A percentile compares a stretch with the other conserved stretches of the same genome.
These are phyloP conservation scores for Moesziomyces globuligerus DNA, from an alignment of 1,284 basidiomycete genomes.

Conservation along the genomic window DNA sequence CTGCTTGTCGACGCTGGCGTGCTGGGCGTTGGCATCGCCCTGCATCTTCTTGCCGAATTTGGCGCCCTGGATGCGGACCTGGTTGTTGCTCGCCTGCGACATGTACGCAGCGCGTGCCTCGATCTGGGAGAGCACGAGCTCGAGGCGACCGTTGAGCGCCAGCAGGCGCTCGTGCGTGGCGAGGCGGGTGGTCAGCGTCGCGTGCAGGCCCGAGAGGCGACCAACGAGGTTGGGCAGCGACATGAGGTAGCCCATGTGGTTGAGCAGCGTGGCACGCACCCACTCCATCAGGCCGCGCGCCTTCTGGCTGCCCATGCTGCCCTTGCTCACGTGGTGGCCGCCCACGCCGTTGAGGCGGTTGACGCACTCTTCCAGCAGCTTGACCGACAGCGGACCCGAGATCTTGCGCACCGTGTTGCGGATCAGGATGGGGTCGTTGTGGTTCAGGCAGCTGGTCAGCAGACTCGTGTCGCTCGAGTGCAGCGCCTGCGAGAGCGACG, in stretches of 20 bases:
- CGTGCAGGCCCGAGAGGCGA: slow-evolving; percentile 83
- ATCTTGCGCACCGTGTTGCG: slow-evolving; percentile 87
- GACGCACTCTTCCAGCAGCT: slow-evolving; percentile 86
- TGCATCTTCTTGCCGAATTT: slow-evolving; percentile 48
- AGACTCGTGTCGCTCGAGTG: slow-evolving; percentile 92
- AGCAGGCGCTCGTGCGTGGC: slow-evolving; percentile 85
- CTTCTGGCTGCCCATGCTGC: slow-evolving; percentile 51
- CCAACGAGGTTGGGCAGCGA: slow-evolving; percentile 87
- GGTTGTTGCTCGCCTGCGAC: slow-evolving; percentile 43
- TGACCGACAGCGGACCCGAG: slow-evolving; percentile 88
- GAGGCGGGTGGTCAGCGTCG: slow-evolving; percentile 81
- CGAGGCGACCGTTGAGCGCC: slow-evolving; percentile 86
- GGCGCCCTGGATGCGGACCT: slow-evolving; percentile 52
- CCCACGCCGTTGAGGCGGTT: slow-evolving; percentile 84
- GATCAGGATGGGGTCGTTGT: slow-evolving; percentile 83
- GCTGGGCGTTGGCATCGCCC: slow-evolving; percentile 19
- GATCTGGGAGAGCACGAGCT: slow-evolving; percentile 92
- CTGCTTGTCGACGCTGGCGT: slow-evolving; percentile 11
- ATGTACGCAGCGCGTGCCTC: slow-evolving; percentile 74
- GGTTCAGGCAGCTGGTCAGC: slow-evolving; percentile 85
- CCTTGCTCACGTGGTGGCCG: slow-evolving; percentile 68
- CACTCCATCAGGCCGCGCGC: slow-evolving; percentile 81
- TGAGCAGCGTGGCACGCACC: slow-evolving; percentile 85
- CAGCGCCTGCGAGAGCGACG: slow-evolving; percentile 93
- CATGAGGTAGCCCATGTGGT: slow-evolving; percentile 93